Base-by-base conservation (phyloP, 306 rosid genomes). In the Malus sylvestris region DNA sequence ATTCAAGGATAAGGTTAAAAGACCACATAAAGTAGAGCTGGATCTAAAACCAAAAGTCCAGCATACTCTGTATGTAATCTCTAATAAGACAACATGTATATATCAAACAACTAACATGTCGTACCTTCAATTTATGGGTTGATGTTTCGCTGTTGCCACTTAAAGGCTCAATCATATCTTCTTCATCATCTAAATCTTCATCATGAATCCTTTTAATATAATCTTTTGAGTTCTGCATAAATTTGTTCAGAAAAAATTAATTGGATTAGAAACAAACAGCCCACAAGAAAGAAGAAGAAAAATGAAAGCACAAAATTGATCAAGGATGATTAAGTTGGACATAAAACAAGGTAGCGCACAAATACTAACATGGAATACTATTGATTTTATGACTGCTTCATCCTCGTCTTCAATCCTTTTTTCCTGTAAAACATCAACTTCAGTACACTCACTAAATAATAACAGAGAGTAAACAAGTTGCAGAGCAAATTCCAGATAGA, bases 341-440 rank as follows among this genome's bases (percentile, higher is more conserved):
- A 61, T 18, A 19, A 60, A 25, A 35, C 51, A 71, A 58, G 70
- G 42, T 45, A 71, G 33, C 23, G 76, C 8, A 38, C 14, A 8
- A 79, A 63, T 61, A 85, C 92, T 81, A 71, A 91, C 98, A 49
- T 82, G 74, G 62, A 85, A 89, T 69, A 93, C 78, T 40, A 92
- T 76, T 45, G 98, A 86, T 76, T 84, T 94, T 81, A 94, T 77
- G 70, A 90, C 61, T 3, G 92, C 93, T 87, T 94, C 97, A 80
- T 94, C 98, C 81, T 90, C 96, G 79, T 92, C 95, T 78, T 92
- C 98, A 32, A 92, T 68, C 72, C 81, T 88, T 81, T 86, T 85
- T 81, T 89, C 93, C 96, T 94, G 84, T 72, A 84, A 13, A 66
- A 84, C 35, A 76, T 19, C 45, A 81, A 45, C 20, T 55, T 68